Conservation (phyloP, 192 early-diverging fungal species). For the Tieghemiomyces parasiticus region DNA sequence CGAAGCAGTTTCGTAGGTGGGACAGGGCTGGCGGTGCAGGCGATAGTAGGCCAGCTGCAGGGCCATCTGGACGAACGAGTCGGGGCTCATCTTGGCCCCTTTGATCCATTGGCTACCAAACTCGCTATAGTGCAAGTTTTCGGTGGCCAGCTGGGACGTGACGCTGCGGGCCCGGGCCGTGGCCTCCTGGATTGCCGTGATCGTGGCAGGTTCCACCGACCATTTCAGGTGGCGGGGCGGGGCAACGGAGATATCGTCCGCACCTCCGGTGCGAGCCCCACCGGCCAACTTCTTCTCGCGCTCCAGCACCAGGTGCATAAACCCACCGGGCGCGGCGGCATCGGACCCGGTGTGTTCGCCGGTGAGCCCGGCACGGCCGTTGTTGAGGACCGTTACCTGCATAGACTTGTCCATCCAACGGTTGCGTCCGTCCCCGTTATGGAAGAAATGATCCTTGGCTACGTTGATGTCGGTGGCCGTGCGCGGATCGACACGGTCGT, state of each 20-base stretch:
- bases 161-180: slow-evolving; percentile 39
- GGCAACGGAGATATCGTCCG: slow-evolving; percentile 16
- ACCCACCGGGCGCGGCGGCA: slow-evolving; percentile 72
- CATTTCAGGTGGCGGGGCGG: slow-evolving; percentile 55
- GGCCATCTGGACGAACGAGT: slow-evolving; percentile 83
- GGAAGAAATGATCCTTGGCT: slow-evolving; percentile 58
- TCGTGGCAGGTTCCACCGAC: slow-evolving; percentile 38
- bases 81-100: slow-evolving; percentile 62
- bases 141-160: slow-evolving; percentile 56
- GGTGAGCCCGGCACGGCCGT: slow-evolving; percentile 80
- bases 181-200: slow-evolving; percentile 41
- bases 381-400: slow-evolving; percentile 69
- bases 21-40: slow-evolving; percentile 43
- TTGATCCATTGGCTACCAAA: slow-evolving; percentile 84
- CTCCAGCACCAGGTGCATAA: slow-evolving; percentile 23
- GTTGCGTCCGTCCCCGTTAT: slow-evolving; percentile 62
- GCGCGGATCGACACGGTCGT: slow-evolving; percentile 47
- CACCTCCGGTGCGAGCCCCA: not conserved
- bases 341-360: slow-evolving; percentile 94
- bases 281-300: slow-evolving; percentile 13
- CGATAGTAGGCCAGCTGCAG: slow-evolving; percentile 75
- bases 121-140: slow-evolving; percentile 45
- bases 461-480: slow-evolving; percentile 40
- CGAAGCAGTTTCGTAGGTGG: slow-evolving; percentile 69
- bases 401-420: slow-evolving; percentile 97